Evolutionary conservation across 371 early-diverging fungal genomes (phyloP), one percentile per base, ranked within the genome.

Genomic region (Syncephalastrum sp.): DNA sequence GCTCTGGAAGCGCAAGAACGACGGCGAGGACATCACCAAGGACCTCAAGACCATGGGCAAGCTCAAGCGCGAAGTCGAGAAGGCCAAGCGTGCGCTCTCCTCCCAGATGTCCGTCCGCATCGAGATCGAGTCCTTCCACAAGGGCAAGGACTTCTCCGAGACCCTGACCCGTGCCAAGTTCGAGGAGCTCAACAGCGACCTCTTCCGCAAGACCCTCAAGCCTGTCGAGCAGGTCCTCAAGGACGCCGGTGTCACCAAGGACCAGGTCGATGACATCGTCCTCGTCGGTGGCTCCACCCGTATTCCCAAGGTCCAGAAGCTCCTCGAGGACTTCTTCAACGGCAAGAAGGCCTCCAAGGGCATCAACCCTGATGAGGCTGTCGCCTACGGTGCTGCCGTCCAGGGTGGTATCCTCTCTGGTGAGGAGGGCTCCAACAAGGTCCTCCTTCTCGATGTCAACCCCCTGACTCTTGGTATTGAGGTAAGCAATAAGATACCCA

Each of bases 221-320:
- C 99, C 99, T 57, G 98, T 98, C 77, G 92, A 95, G 74, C 91
- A 92, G 79, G 99, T 98, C 21, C 72, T 99, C 57, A 91, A 91
- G 83, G 99, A 99, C 84, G 97, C 99, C 55, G 88, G 86, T 55
- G 73, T 99, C 57, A 63, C 78, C 47, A 87, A 91, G 82, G 84
- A 81, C 54, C 91, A 93, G 57, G 93, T 99, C 58, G 88, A 94
- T 74, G 98, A 99, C 72, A 95, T 99, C 59, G 95, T 99, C 57
- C 86, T 99, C 52, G 99, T 99, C 54, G 99, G 99, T 73, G 99
- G 99, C 74, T 97, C 97, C 85, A 95, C 98, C 64, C 91, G 98
- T 81, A 96, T 99, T 78, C 99, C 99, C 75, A 95, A 94, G 84
- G 96, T 99, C 50, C 91, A 94, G 72, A 89, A 92, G 65, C 82